Percentiles rank a stretch among this genome's conserved stretches.
These are phyloP conservation scores for Vigna hirtella DNA, from an alignment of 306 rosid species.

Conservation along the genomic window DNA sequence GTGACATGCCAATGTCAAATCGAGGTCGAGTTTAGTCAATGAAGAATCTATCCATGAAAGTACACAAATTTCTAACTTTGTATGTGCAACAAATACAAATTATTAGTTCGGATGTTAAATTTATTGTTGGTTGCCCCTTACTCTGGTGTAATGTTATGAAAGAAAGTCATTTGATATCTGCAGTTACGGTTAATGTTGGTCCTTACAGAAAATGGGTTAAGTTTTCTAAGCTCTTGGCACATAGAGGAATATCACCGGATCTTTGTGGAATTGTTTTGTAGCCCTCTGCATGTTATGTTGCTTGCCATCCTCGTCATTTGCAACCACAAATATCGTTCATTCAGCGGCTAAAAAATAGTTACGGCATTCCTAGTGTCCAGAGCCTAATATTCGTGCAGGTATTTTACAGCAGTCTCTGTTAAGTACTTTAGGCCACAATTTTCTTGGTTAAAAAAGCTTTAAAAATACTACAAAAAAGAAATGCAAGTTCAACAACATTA, in stretches of 20 bases:
- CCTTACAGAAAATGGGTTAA: not conserved
- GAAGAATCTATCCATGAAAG: not conserved
- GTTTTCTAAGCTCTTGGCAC: not conserved
- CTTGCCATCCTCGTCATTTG: not conserved
- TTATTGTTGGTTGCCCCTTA: not conserved
- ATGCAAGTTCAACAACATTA: no score
- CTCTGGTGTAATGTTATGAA: not conserved
- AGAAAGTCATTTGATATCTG: not conserved
- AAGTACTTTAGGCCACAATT: no score
- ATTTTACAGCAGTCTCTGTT: not conserved
- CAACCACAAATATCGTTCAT: not conserved
- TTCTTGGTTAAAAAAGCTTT: no score
- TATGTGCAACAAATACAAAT: not conserved
- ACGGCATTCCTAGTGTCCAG: not conserved
- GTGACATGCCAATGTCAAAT: conserved; percentile 1
- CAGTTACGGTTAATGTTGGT: not conserved
- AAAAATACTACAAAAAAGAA: no score
- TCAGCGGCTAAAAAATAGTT: not conserved
- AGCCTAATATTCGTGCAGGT: not conserved
- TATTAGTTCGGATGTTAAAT: not conserved
- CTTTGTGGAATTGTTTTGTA: not conserved
- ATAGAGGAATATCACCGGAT: not conserved
- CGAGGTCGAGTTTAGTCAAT: not conserved
- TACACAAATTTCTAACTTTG: not conserved
- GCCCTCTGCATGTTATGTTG: not conserved